Conservation (phyloP, 163 green algal genomes). For the Volvox carteri region DNA sequence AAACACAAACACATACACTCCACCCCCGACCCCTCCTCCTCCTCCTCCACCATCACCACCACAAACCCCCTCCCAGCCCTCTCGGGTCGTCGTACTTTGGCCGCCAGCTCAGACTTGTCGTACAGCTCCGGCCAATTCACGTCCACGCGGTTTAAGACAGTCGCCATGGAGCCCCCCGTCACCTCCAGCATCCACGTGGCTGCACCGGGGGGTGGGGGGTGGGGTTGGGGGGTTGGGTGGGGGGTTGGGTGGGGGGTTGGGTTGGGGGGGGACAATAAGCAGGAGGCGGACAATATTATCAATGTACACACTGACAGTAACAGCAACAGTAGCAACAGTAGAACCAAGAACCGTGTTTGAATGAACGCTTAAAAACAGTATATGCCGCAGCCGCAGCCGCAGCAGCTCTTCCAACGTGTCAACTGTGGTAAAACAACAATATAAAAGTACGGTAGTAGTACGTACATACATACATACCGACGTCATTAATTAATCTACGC, state of each 20-base stretch:
- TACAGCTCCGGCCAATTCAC: conserved; percentile 54
- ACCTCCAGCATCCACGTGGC: conserved; percentile 91
- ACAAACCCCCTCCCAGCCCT: too few species aligned
- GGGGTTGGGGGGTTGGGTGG: background rate
- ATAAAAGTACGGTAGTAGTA: too few species aligned
- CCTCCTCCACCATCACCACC: too few species aligned
- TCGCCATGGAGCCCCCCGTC: conserved; percentile 80
- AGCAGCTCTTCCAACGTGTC: too few species aligned
- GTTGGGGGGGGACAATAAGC: background rate
- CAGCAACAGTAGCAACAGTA: background rate
- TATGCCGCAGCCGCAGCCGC: background rate
- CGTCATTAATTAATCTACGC: too few species aligned
- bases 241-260: background rate
- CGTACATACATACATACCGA: too few species aligned
- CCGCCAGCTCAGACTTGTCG: background rate
- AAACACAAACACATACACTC: too few species aligned
- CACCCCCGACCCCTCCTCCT: too few species aligned
- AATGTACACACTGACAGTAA: too few species aligned
- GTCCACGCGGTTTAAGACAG: conserved; percentile 56
- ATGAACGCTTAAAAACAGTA: too few species aligned
- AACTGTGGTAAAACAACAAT: too few species aligned
- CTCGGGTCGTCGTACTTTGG: background rate
- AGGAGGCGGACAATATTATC: too few species aligned
- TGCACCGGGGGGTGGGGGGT: conserved; percentile 20
- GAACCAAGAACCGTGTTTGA: background rate